Base-by-base conservation (phyloP, 2,329 filamentous ascomycete genomes). In the Colletotrichum sp. region DNA sequence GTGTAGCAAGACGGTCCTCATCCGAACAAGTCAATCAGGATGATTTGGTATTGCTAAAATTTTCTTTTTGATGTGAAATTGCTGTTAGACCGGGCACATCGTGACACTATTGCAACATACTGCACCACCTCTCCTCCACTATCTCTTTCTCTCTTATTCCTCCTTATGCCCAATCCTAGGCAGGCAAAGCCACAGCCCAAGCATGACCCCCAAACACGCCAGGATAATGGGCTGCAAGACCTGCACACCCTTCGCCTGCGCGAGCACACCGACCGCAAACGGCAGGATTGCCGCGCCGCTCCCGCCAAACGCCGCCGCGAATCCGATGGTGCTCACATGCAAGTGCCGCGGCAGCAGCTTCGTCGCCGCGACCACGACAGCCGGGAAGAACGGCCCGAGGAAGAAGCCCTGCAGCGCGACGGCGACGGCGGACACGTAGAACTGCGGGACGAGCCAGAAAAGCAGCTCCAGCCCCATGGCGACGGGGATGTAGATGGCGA, bases 371-470 rank as follows among this genome's bases (percentile, higher is more conserved):
- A 95, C 91, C 2, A 96, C 88, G 1, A 90, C 93, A 4, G 92
- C 93, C 0, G 94, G 94, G 83, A 96, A 96, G 21, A 96, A 83
- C 0, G 95, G 95, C 0, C 95, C 95, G 0, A 97, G 87, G 81
- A 96, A 95, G 87, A 96, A 95, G 0, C 95, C 95, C 76, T 95
- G 90, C 0, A 96, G 82, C 0, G 92, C 87, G 13, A 95, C 92
- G 6, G 93, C 92, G 3, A 96, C 88, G 0, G 94, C 93, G 0
- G 93, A 95, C 8, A 94, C 93, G 80, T 94, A 91, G 81, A 96
- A 95, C 68, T 93, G 90, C 0, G 95, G 94, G 0, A 97, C 93
- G 3, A 96, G 91, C 94, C 94, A 97, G 85, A 96, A 94, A 55
- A 96, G 83, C 1, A 96, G 88, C 79, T 95, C 91, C 7, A 95